A percentile compares a stretch with the other conserved stretches of the same genome.
These are phyloP conservation scores for Apophysomyces sp. DNA, from an alignment of 371 early-diverging fungal species.

Conservation along the genomic window DNA sequence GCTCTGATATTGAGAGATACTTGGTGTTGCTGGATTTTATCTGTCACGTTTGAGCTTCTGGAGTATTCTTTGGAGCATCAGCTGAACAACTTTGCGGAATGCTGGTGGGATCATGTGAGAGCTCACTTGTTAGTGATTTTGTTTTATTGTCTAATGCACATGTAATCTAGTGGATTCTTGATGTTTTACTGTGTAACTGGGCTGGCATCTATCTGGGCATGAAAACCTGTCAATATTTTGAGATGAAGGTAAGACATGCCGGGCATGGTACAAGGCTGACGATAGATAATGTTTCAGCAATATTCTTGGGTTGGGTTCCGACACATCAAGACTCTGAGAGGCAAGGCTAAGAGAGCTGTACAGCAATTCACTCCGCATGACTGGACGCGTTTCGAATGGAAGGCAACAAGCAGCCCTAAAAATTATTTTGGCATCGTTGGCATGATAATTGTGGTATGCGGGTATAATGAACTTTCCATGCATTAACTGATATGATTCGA, in stretches of 20 bases:
- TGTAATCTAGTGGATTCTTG: slow-evolving; percentile 87
- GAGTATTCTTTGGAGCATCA: slow-evolving; percentile 96
- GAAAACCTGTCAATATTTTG: slow-evolving; percentile 95
- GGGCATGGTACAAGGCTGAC: background rate
- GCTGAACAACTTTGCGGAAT: slow-evolving; percentile 96
- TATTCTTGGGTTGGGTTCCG: slow-evolving; percentile 93
- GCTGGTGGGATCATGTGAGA: slow-evolving; percentile 98
- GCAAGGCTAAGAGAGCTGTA: slow-evolving; percentile 86
- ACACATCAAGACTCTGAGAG: slow-evolving; percentile 79
- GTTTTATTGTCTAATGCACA: background rate
- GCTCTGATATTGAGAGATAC: slow-evolving; percentile 91
- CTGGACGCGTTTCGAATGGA: slow-evolving; percentile 95
- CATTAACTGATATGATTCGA: background rate
- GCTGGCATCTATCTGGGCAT: slow-evolving; percentile 91
- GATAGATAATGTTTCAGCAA: slow-evolving; percentile 29
- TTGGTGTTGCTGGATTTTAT: slow-evolving; percentile 95
- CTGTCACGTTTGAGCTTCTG: slow-evolving; percentile 90
- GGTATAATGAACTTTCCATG: background rate
- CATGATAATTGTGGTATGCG: slow-evolving; percentile 58
- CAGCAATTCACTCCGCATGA: slow-evolving; percentile 93
- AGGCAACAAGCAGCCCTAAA: slow-evolving; percentile 73
- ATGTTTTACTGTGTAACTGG: slow-evolving; percentile 95
- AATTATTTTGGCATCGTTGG: slow-evolving; percentile 72
- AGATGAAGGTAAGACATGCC: slow-evolving; percentile 68
- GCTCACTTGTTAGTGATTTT: background rate